Base-by-base conservation (phyloP, 169 alveolate genomes). In the Cyclospora cayetanensis region DNA sequence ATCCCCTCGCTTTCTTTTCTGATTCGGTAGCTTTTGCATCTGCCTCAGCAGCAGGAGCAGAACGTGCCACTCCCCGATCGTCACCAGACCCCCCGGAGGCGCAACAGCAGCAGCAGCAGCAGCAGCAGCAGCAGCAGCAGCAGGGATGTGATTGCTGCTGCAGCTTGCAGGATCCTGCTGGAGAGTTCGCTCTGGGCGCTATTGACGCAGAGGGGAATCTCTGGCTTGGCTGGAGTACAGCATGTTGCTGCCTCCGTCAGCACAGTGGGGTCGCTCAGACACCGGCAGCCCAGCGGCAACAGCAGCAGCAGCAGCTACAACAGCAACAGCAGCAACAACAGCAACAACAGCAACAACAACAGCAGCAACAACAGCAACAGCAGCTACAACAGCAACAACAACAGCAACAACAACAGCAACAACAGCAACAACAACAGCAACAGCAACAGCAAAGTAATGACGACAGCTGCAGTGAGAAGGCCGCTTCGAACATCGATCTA, bases 91-190 rank as follows among this genome's bases (percentile, higher is more conserved):
- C n/a, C 27, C 35, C 70, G 22, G 70, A 15, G 70, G 70, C 27
- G 11, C 4, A 55, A 31, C 70, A 55, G 70, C 27, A 55, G 27
- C 9, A 31, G 70, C 1, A 55, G 35, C 35, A 55, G 70, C 70
- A 15, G 70, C 70, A 55, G 70, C 70, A 55, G 70, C 70, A 55
- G 4, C 70, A 11, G 70, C 70, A 11, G n/a, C 77, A 66, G 77
- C 77, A 66, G 34, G 77, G 77, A 0, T 66, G 77, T 42, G 12
- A 42, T 34, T 66, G 77, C 18, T 66, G 77, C 46, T 66, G 77
- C 77, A 66, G 43, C 77, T 25, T 66, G 41, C 77, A 66, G 35
- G 77, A 66, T 42, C 77, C 77, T 27, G 77, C 77, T 9, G 77
- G 77, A 42, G 27, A 66, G 18, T 66, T 66, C 37, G 25, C 77